Percentiles rank a stretch among this genome's conserved stretches.
These are phyloP conservation scores for Cordyceps cateniannulata DNA, from an alignment of 2,329 filamentous ascomycete genomes.

Conservation along the genomic window DNA sequence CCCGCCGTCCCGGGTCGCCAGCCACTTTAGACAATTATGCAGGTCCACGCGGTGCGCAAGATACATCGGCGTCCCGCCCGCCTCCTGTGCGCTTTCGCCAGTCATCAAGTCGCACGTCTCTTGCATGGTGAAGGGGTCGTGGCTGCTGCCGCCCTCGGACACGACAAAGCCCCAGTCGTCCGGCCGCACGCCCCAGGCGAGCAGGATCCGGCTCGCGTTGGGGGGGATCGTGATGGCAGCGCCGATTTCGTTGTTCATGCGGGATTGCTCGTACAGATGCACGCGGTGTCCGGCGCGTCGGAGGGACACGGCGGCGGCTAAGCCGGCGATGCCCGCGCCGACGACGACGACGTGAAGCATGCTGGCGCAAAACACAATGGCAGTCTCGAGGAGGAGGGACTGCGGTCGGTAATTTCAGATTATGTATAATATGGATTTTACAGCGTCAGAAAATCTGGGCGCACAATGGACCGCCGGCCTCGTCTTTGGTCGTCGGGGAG, in stretches of 20 bases:
- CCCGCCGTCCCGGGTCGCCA: slow-evolving; percentile 25
- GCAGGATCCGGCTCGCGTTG: slow-evolving; percentile 30
- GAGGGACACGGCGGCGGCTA: slow-evolving; percentile 20
- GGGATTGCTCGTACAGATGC: slow-evolving; percentile 18
- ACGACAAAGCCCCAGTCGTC: slow-evolving; percentile 21
- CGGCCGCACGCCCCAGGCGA: slow-evolving; percentile 30
- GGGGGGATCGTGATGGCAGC: slow-evolving; percentile 33
- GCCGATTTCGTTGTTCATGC: slow-evolving; percentile 30
- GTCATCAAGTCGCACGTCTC: not conserved
- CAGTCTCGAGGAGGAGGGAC: too few species aligned
- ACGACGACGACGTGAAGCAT: slow-evolving; percentile 25
- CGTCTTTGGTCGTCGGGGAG: too few species aligned
- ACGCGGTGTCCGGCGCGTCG: slow-evolving; percentile 2
- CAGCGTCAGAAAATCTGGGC: too few species aligned
- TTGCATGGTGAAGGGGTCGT: slow-evolving; percentile 23
- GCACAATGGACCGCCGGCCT: too few species aligned
- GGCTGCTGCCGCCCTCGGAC: slow-evolving; percentile 12
- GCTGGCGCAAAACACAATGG: not conserved
- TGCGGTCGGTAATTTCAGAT: too few species aligned
- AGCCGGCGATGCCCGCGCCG: slow-evolving; percentile 32
- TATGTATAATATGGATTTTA: too few species aligned
- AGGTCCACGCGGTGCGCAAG: slow-evolving; percentile 35
- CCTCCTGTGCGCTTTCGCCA: slow-evolving; percentile 15
- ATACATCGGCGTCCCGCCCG: slow-evolving; percentile 27
- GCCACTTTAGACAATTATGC: slow-evolving; percentile 28